Evolutionary conservation across 768 basidiomycete species (phyloP), one percentile per base, ranked within the genome.

Genomic region (Psilocybe cyanescens): DNA sequence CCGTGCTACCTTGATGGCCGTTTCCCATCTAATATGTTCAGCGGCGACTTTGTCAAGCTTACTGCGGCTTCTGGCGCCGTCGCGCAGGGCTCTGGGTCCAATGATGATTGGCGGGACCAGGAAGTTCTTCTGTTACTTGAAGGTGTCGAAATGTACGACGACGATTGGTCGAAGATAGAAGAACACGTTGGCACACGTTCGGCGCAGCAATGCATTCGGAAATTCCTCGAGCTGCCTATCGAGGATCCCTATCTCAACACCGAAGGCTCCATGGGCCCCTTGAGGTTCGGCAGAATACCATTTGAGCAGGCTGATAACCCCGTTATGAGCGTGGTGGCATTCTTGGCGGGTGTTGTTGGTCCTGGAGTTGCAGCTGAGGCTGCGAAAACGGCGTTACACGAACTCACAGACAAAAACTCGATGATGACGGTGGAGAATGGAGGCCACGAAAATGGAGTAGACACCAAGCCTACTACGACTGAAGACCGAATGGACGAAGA

Each of bases 271-370:
- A 84, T 89, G 78, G 94, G 94, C 8, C 80, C 89, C 1, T 76
- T 96, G 47, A 77, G 90, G 58, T 94, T 88, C 57, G 87, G 88
- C 0, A 77, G 90, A 14, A 82, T 97, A 57, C 97, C 97, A 0
- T 97, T 98, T 71, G 91, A 95, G 67, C 92, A 95, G 72, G 87
- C 92, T 4, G 97, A 99, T 70, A 99, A 99, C 70, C 97, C 97
- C 0, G 94, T 99, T 16, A 95, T 99, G 95, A 94, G 92, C 73
- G 97, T 99, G 24, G 96, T 99, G 17, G 95, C 97, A 1, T 99
- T 98, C 79, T 81, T 99, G 24, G 95, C 97, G 7, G 92, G 94
- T 5, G 95, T 96, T 8, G 91, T 99, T 6, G 88, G 87, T 8
- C 94, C 95, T 0, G 89, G 89, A 0, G 91, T 97, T 3, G 97